Evolutionary conservation across 1,139 yeast species (phyloP).

Genomic region (Pichia cactophila): DNA sequence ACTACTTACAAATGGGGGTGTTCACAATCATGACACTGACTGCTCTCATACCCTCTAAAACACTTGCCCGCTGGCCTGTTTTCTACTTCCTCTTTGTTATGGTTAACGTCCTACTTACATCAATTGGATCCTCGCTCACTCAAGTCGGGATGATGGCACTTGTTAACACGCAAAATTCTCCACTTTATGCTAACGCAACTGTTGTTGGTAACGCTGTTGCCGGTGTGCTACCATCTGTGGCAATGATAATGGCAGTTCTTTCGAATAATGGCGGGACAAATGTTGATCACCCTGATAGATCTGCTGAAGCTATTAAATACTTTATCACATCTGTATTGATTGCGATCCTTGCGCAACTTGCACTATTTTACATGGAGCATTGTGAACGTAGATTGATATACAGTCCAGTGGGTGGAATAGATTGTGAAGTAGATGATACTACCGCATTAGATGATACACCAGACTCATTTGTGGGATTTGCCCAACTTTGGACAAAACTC

Average conservation of each 20-base stretch:
- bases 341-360: constrained; percentile 36
- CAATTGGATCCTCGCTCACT: constrained; percentile 63
- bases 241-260: constrained; percentile 56
- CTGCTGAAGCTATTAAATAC: constrained; percentile 37
- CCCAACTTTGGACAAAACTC: constrained; percentile 49
- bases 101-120: constrained; percentile 51
- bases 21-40: constrained; percentile 38
- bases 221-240: constrained; percentile 81
- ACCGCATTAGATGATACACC: not conserved
- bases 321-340: constrained; percentile 66
- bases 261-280: constrained; percentile 19
- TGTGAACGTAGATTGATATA: not conserved
- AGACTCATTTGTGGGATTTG: constrained; percentile 24
- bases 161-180: constrained; percentile 63
- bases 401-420: not conserved
- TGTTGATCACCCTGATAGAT: constrained; percentile 13
- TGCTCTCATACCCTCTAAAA: constrained; percentile 39
- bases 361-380: constrained; percentile 30
- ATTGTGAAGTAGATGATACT: not conserved
- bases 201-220: constrained; percentile 95
- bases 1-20: constrained; percentile 46
- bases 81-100: constrained; percentile 42
- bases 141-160: constrained; percentile 91
- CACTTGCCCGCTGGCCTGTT: constrained; percentile 22
- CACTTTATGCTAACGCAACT: constrained; percentile 74